phyloP scores from a whole-genome alignment of 2,329 filamentous ascomycete genomes.

The Chaetomium sp. region DNA sequence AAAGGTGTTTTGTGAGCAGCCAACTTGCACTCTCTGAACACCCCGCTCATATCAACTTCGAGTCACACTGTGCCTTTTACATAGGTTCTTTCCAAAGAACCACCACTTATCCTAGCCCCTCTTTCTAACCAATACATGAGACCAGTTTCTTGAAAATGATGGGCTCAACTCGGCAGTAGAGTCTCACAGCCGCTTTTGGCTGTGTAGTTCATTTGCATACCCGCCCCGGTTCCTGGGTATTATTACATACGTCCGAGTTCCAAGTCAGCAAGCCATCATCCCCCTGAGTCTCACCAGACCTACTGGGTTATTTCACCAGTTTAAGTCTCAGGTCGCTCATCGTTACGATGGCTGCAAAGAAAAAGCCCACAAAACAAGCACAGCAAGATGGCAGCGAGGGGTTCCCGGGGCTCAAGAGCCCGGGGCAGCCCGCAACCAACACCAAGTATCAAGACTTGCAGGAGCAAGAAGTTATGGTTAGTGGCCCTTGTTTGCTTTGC shows the following conservation, averaged over 20 bases:
- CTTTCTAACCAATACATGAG: not conserved
- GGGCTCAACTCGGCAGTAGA: conserved; percentile 41
- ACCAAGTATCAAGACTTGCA: conserved; percentile 77
- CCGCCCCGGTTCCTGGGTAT: conserved; percentile 25
- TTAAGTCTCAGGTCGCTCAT: not conserved
- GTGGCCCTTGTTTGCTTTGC: too few relatives aligned
- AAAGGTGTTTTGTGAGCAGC: too few relatives aligned
- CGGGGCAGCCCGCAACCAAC: conserved; percentile 33
- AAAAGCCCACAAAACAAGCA: conserved; percentile 39
- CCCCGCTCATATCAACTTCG: conserved; percentile 2
- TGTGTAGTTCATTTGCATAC: conserved; percentile 33
- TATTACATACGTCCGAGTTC: conserved; percentile 6
- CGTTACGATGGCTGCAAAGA: conserved; percentile 44
- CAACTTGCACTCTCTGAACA: not conserved
- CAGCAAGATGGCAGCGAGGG: conserved; percentile 39
- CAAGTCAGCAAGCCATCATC: not conserved
- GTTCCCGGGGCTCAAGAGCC: conserved; percentile 46
- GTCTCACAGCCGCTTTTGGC: conserved; percentile 43
- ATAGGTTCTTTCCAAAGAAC: not conserved
- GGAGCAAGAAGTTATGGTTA: conserved; percentile 75
- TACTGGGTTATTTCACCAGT: not conserved
- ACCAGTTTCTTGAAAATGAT: conserved; percentile 28
- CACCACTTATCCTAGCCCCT: not conserved
- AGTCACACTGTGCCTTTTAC: conserved; percentile 3
- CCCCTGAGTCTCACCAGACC: conserved; percentile 3